Evolutionary conservation across 306 rosid genomes (phyloP).

Genomic region (Cajanus cajan): DNA sequence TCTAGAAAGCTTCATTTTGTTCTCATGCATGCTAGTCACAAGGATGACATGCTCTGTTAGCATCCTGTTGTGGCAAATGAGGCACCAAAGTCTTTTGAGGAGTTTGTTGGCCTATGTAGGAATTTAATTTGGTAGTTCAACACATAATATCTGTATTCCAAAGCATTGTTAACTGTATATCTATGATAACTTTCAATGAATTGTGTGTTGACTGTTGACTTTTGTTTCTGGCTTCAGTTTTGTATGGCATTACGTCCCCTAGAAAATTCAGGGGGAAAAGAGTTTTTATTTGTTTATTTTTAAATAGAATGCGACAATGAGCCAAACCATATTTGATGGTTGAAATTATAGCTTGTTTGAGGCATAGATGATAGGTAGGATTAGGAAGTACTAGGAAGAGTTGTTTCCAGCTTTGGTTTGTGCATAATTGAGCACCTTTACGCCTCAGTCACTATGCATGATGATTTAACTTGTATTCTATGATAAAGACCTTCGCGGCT

Average conservation of each 20-base stretch:
- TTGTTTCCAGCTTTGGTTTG: not conserved
- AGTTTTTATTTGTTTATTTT: not conserved
- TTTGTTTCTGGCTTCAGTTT: slow-evolving; percentile 35
- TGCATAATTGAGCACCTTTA: slow-evolving; percentile 5
- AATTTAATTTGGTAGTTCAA: slow-evolving; percentile 47
- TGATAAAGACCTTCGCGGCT: slow-evolving; percentile 19
- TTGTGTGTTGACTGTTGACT: slow-evolving; percentile 29
- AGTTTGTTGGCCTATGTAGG: slow-evolving; percentile 33
- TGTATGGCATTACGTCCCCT: slow-evolving; percentile 23
- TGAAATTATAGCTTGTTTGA: not conserved
- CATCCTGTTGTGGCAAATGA: slow-evolving; percentile 26
- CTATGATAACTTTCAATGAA: slow-evolving; percentile 35
- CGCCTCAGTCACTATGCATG: not conserved
- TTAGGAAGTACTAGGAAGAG: not conserved
- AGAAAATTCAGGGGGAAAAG: not conserved
- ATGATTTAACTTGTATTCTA: not conserved
- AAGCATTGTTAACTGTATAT: slow-evolving; percentile 31
- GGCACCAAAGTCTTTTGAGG: slow-evolving; percentile 29
- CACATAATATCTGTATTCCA: slow-evolving; percentile 39
- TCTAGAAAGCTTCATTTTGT: slow-evolving; percentile 17
- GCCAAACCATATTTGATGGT: not conserved
- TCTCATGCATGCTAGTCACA: slow-evolving; percentile 27
- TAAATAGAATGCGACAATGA: not conserved
- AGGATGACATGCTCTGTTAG: slow-evolving; percentile 2
- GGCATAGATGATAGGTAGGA: not conserved